A percentile compares a stretch with the other conserved stretches of the same genome.
Evolutionary conservation across 768 basidiomycete genomes (phyloP).

Genomic region (Tephrocybe sp.): DNA sequence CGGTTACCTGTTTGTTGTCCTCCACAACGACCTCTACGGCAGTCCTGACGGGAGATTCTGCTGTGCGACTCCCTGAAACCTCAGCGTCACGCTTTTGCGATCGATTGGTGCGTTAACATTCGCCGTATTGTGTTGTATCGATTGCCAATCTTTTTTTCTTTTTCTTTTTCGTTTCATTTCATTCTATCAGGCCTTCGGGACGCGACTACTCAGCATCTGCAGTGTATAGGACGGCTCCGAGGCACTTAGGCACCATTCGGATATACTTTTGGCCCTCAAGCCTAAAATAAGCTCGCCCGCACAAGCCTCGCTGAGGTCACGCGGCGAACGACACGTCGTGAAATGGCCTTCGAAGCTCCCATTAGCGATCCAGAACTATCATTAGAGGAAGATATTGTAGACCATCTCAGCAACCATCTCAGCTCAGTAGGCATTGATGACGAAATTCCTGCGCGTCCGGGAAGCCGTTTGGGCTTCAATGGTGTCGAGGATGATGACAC

Average conservation of each 20-base stretch:
- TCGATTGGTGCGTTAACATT: no score
- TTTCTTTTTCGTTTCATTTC: no score
- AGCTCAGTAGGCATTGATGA: slow-evolving; percentile 16
- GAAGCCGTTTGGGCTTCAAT: slow-evolving; percentile 51
- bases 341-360: slow-evolving; percentile 1
- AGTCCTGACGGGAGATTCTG: neutral
- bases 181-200: no score
- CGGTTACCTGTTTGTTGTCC: neutral
- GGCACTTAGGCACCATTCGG: neutral
- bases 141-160: no score
- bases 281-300: slow-evolving; percentile 1
- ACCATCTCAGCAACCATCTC: slow-evolving; percentile 19
- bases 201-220: no score
- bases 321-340: neutral
- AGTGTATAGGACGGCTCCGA: no score
- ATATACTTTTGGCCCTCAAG: neutral
- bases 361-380: slow-evolving; percentile 5
- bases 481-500: slow-evolving; percentile 8
- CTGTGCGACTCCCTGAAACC: no score
- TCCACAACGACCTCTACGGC: neutral
- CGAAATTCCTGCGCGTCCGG: slow-evolving; percentile 42
- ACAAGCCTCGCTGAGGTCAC: slow-evolving; percentile 10
- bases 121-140: no score
- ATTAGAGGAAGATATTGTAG: slow-evolving; percentile 24
- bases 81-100: no score